Evolutionary conservation across 2,329 filamentous ascomycete genomes (phyloP).

Genomic region (Xylaria sp.): DNA sequence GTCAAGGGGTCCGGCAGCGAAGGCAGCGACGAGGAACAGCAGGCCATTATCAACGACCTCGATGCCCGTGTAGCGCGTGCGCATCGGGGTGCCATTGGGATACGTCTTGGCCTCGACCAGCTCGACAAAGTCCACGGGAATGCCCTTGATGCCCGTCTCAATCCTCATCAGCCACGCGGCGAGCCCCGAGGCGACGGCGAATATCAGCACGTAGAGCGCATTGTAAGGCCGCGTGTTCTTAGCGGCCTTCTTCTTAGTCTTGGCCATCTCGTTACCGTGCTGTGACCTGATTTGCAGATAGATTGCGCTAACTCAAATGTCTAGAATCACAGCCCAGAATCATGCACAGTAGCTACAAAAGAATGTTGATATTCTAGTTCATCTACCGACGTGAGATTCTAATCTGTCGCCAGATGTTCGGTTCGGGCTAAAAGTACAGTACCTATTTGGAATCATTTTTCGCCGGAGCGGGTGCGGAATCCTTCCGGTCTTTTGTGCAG

Average conservation of each 20-base stretch:
- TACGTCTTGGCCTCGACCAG: slow-evolving; percentile 28
- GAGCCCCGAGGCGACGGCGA: slow-evolving; percentile 23
- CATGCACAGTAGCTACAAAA: no score
- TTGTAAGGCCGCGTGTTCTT: slow-evolving; percentile 30
- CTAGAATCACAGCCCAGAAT: no score
- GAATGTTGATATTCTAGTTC: no score
- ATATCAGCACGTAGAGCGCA: slow-evolving; percentile 25
- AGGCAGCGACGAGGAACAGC: slow-evolving; percentile 34
- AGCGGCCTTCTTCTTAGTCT: slow-evolving; percentile 15
- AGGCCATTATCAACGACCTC: slow-evolving; percentile 23
- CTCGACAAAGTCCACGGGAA: slow-evolving; percentile 31
- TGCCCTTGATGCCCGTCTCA: slow-evolving; percentile 29
- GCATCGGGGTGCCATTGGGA: slow-evolving; percentile 33
- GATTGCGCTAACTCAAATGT: no score
- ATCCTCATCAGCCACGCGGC: slow-evolving; percentile 35
- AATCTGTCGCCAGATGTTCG: no score
- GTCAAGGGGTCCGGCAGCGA: slow-evolving; percentile 34
- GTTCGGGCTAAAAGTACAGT: no score
- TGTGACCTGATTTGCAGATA: no score
- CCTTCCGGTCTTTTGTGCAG: no score
- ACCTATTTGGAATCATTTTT: no score
- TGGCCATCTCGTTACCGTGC: slow-evolving; percentile 16
- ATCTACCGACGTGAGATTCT: no score
- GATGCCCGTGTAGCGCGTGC: slow-evolving; percentile 36
- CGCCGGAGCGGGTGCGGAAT: no score